phyloP scores from a whole-genome alignment of 805 yeast species.

The Candida verbasci region DNA sequence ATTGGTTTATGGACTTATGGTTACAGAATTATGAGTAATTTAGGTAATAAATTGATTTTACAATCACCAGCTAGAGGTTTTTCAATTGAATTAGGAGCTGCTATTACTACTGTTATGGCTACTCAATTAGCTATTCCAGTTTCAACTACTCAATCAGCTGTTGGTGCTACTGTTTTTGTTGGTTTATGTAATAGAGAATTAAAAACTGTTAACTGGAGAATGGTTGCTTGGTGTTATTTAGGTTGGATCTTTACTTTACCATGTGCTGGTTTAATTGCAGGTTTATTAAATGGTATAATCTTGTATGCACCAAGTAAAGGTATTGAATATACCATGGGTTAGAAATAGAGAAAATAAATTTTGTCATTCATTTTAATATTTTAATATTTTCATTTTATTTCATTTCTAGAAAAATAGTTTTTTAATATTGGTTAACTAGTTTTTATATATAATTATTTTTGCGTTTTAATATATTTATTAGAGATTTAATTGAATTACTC shows the following conservation, averaged over 20 bases:
- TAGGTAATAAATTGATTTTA: conserved; percentile 70
- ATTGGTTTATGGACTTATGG: conserved; percentile 71
- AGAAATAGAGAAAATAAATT: background rate
- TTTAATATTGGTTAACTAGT: background rate
- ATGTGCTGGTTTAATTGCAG: conserved; percentile 68
- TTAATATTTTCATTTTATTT: too few species aligned
- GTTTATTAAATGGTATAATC: conserved; percentile 58
- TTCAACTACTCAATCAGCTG: conserved; percentile 75
- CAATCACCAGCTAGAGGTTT: conserved; percentile 80
- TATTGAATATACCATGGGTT: conserved; percentile 16
- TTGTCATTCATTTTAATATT: background rate
- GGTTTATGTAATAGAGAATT: conserved; percentile 66
- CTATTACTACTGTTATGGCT: conserved; percentile 70
- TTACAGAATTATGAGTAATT: conserved; percentile 61
- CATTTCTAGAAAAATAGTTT: background rate
- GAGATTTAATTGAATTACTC: background rate
- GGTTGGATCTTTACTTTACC: conserved; percentile 77
- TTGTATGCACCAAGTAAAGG: conserved; percentile 56
- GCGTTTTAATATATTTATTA: background rate
- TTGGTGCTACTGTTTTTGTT: conserved; percentile 73
- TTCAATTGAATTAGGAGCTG: conserved; percentile 74
- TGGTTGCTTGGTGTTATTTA: conserved; percentile 64
- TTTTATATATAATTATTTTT: background rate
- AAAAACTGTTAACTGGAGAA: conserved; percentile 70
- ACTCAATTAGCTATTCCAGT: conserved; percentile 68